phyloP scores from a whole-genome alignment of 2,329 filamentous ascomycete genomes.

The Colletotrichum coccodes region DNA sequence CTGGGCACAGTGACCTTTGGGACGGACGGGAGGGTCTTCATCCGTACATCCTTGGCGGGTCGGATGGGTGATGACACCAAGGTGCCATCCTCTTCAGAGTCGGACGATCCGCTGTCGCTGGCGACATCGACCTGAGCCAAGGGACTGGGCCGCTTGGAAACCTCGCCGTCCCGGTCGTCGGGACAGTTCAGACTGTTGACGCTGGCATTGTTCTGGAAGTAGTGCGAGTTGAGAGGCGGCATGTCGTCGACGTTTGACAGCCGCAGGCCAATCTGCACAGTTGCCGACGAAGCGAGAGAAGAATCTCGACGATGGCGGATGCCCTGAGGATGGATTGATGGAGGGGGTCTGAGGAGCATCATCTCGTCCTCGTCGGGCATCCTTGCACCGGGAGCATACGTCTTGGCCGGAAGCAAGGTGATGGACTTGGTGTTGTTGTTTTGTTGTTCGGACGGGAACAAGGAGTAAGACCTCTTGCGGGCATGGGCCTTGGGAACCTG shows the following conservation, averaged over 20 bases:
- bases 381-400: conserved; percentile 48
- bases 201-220: conserved; percentile 45
- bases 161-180: conserved; percentile 33
- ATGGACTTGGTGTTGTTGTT: conserved; percentile 42
- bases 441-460: conserved; percentile 48
- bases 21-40: conserved; percentile 51
- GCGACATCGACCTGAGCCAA: conserved; percentile 36
- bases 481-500: conserved; percentile 39
- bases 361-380: conserved; percentile 10
- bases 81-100: conserved; percentile 35
- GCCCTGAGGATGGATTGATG: conserved; percentile 38
- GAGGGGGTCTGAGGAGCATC: conserved; percentile 28
- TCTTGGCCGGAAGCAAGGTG: conserved; percentile 57
- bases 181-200: conserved; percentile 51
- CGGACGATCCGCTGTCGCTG: conserved; percentile 17
- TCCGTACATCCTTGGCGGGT: conserved; percentile 43
- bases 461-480: conserved; percentile 51
- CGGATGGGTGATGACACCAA: conserved; percentile 30
- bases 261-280: conserved; percentile 77
- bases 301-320: conserved; percentile 65
- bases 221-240: conserved; percentile 45
- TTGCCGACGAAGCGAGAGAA: conserved; percentile 73
- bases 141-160: conserved; percentile 43
- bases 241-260: conserved; percentile 69
- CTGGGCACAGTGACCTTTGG: conserved; percentile 36